Percentiles rank a stretch among this genome's conserved stretches.
Conservation (phyloP, 805 yeast genomes). For the Zygoascus tannicola region DNA sequence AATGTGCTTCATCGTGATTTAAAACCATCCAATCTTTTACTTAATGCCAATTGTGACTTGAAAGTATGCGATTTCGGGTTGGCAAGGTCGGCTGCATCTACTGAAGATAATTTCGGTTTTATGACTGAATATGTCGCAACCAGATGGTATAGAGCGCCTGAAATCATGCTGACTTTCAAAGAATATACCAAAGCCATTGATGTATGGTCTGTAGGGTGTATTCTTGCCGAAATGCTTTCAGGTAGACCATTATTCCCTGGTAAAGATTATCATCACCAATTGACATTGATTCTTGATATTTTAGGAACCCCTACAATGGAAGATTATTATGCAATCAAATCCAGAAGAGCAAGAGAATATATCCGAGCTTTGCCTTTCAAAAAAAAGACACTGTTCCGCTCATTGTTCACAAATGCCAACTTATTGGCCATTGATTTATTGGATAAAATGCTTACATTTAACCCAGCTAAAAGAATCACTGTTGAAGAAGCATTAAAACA, state of each 20-base stretch:
- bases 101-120: slow-evolving; percentile 83
- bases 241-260: slow-evolving; percentile 91
- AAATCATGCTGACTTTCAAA: slow-evolving; percentile 89
- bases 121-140: slow-evolving; percentile 97
- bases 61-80: slow-evolving; percentile 95
- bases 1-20: slow-evolving; percentile 89
- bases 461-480: slow-evolving; percentile 72
- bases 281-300: slow-evolving; percentile 75
- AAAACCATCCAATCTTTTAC: slow-evolving; percentile 87
- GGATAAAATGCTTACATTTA: slow-evolving; percentile 66
- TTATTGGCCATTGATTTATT: slow-evolving; percentile 62
- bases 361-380: slow-evolving; percentile 77
- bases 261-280: slow-evolving; percentile 90
- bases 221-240: slow-evolving; percentile 85
- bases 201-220: slow-evolving; percentile 97
- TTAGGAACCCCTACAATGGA: slow-evolving; percentile 91
- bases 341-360: slow-evolving; percentile 84
- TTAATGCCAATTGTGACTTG: slow-evolving; percentile 93
- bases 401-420: slow-evolving; percentile 51
- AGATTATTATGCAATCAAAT: slow-evolving; percentile 48
- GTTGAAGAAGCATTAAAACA: slow-evolving; percentile 79
- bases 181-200: slow-evolving; percentile 95
- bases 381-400: slow-evolving; percentile 64
- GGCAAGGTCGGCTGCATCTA: slow-evolving; percentile 82
- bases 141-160: slow-evolving; percentile 98